These are phyloP conservation scores for Hibiscus mutabilis DNA, from an alignment of 345 rosid species.

Conservation along the genomic window DNA sequence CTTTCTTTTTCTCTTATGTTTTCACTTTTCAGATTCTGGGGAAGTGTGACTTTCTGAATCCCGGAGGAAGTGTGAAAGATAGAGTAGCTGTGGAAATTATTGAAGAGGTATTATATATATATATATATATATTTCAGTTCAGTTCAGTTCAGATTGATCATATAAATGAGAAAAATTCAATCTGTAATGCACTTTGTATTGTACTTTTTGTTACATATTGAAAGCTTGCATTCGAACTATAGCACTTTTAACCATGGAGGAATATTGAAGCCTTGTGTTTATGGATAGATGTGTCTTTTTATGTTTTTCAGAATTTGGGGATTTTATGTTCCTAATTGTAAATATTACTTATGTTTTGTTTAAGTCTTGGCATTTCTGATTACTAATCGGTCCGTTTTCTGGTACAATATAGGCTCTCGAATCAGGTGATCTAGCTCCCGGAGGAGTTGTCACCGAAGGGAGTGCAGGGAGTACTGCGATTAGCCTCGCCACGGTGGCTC, in stretches of 20 bases:
- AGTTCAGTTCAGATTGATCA: not conserved
- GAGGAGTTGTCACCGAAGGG: constrained; percentile 87
- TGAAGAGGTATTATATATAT: no score
- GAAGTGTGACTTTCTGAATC: constrained; percentile 90
- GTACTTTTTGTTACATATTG: no score
- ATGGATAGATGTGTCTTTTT: no score
- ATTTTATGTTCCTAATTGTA: not conserved
- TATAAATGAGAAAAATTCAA: not conserved
- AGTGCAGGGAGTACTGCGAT: constrained; percentile 98
- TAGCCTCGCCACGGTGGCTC: constrained; percentile 91
- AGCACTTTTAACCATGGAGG: no score
- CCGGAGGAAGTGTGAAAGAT: constrained; percentile 96
- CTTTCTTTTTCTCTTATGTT: constrained; percentile 3
- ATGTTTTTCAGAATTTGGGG: not conserved
- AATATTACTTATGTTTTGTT: not conserved
- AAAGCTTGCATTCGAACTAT: no score
- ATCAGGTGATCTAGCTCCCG: constrained; percentile 54
- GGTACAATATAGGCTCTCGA: constrained; percentile 54
- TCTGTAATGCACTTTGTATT: no score
- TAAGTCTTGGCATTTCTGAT: not conserved
- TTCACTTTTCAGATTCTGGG: constrained; percentile 87
- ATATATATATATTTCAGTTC: no score
- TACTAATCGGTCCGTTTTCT: not conserved
- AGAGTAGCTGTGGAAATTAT: constrained; percentile 84
- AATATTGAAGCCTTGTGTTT: no score